These are phyloP conservation scores for Aspergillus sergii DNA, from an alignment of 2,329 filamentous ascomycete genomes.

Conservation along the genomic window DNA sequence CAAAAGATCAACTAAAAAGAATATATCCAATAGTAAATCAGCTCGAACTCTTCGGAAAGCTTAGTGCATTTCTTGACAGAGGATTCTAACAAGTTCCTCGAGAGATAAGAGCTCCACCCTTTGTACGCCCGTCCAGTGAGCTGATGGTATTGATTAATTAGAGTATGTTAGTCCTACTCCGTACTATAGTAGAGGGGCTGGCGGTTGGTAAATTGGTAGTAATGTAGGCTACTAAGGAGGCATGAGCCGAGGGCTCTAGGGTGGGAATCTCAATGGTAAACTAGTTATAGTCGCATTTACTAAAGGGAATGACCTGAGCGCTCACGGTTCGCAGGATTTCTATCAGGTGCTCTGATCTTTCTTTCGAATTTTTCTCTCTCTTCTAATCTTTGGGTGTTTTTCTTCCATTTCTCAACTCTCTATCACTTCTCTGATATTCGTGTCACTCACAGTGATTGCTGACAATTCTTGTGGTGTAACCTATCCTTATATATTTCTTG, in stretches of 20 bases:
- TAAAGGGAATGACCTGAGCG: not conserved
- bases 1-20: not conserved
- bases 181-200: not conserved
- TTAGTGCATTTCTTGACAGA: not conserved
- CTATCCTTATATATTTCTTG: not conserved
- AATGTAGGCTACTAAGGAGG: not conserved
- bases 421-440: not conserved
- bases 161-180: not conserved
- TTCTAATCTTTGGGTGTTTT: not conserved
- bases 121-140: not conserved
- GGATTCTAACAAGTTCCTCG: not conserved
- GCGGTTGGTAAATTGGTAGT: not conserved
- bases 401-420: not conserved
- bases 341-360: constrained; percentile 3
- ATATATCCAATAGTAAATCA: not conserved
- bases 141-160: not conserved
- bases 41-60: not conserved
- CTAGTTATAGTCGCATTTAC: constrained; percentile 1
- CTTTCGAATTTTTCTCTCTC: not conserved
- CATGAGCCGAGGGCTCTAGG: not conserved
- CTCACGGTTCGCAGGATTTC: not conserved
- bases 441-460: not conserved
- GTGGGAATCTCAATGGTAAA: not conserved
- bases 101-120: not conserved
- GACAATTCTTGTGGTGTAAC: not conserved